Percentiles rank a stretch among this genome's conserved stretches.
These are phyloP conservation scores for Talaromyces sp. DNA, from an alignment of 2,329 filamentous ascomycete genomes.

Conservation along the genomic window DNA sequence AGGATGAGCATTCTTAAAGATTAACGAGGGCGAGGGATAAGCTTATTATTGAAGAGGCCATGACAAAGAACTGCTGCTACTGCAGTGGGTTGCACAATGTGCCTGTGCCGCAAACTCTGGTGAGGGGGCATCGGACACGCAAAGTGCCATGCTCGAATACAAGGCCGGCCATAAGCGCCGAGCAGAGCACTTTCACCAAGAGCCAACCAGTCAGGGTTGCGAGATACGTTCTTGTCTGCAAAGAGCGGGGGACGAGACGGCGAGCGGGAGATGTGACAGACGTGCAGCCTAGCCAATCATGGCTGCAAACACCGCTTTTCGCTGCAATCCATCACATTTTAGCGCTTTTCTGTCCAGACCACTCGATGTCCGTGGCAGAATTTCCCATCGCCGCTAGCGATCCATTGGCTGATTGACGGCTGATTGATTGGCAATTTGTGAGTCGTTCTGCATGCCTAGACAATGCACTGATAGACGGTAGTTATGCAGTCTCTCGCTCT, in stretches of 20 bases:
- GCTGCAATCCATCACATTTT: slow-evolving; percentile 22
- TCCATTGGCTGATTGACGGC: neutral
- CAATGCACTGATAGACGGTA: neutral
- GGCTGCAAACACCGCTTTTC: slow-evolving; percentile 15
- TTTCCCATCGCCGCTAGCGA: slow-evolving; percentile 10
- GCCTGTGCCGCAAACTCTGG: slow-evolving; percentile 11
- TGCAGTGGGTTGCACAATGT: neutral
- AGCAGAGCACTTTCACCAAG: slow-evolving; percentile 30
- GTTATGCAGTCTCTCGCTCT: neutral
- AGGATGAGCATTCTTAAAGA: slow-evolving; percentile 24
- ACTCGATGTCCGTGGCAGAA: neutral
- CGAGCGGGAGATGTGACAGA: slow-evolving; percentile 22
- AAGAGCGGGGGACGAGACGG: slow-evolving; percentile 3
- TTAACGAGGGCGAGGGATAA: slow-evolving; percentile 24
- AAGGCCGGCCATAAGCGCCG: slow-evolving; percentile 25
- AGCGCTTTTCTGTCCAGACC: slow-evolving; percentile 8
- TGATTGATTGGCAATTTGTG: neutral
- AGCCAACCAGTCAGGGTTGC: slow-evolving; percentile 31
- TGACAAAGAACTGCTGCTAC: slow-evolving; percentile 10
- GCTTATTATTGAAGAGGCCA: slow-evolving; percentile 2
- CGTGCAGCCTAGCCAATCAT: slow-evolving; percentile 21
- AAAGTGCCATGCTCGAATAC: slow-evolving; percentile 17
- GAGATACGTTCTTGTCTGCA: slow-evolving; percentile 2
- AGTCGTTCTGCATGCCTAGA: slow-evolving; percentile 1
- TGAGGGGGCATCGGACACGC: slow-evolving; percentile 2